These are phyloP conservation scores for Phytophthora boehmeriae DNA, from an alignment of 352 stramenopile genomes.

Conservation along the genomic window DNA sequence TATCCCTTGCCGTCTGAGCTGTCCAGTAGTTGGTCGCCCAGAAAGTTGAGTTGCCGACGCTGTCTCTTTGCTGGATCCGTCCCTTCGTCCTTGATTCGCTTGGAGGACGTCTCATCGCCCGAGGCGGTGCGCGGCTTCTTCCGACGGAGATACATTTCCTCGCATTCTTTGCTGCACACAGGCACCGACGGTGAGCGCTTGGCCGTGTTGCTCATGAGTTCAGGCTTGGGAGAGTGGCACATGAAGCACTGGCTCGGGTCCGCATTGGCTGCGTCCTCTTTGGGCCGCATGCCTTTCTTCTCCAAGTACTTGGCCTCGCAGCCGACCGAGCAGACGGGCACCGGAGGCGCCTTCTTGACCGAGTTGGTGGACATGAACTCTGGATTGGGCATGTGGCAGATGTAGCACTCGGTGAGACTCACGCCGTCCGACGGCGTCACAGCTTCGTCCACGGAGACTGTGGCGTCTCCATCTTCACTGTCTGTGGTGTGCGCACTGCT, in stretches of 20 bases:
- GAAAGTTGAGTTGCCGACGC: slow-evolving; percentile 68
- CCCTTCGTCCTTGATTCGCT: slow-evolving; percentile 43
- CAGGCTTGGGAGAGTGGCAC: slow-evolving; percentile 59
- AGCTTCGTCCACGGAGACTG: slow-evolving; percentile 20
- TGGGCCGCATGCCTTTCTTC: slow-evolving; percentile 53
- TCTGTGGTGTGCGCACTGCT: slow-evolving; percentile 40
- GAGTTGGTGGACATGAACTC: slow-evolving; percentile 73
- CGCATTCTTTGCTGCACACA: slow-evolving; percentile 75
- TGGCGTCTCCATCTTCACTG: slow-evolving; percentile 48
- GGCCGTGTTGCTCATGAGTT: slow-evolving; percentile 60
- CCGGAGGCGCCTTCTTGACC: slow-evolving; percentile 54
- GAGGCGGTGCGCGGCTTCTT: slow-evolving; percentile 44
- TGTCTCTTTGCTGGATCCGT: slow-evolving; percentile 47
- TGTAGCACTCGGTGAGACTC: slow-evolving; percentile 49
- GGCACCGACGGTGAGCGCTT: slow-evolving; percentile 56
- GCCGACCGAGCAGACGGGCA: slow-evolving; percentile 60
- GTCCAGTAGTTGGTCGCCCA: slow-evolving; percentile 77
- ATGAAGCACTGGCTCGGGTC: slow-evolving; percentile 62
- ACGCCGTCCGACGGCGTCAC: slow-evolving; percentile 27
- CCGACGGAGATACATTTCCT: slow-evolving; percentile 50
- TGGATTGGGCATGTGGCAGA: slow-evolving; percentile 63
- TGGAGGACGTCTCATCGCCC: slow-evolving; percentile 18
- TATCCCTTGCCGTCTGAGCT: slow-evolving; percentile 76
- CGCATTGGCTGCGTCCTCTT: slow-evolving; percentile 21
- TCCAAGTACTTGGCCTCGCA: slow-evolving; percentile 67